phyloP scores from a whole-genome alignment of 164 flowering plant genomes.

The Euptelea pleiosperma region DNA sequence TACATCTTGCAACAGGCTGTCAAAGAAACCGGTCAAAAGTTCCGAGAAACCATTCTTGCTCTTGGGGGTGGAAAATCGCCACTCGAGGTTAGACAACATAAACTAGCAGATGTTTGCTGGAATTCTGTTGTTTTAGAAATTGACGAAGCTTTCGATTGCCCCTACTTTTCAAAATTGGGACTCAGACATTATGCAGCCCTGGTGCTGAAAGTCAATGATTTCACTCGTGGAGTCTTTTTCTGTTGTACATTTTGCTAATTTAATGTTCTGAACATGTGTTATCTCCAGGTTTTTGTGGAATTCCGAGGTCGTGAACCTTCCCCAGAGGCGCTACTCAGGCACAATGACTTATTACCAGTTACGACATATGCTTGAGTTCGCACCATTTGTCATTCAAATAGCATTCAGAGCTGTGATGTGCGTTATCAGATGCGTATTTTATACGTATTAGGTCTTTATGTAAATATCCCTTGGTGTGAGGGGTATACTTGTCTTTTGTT shows the following conservation, averaged over 20 bases:
- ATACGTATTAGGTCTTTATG: no score
- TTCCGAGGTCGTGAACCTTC: conserved; percentile 99
- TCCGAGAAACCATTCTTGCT: conserved; percentile 92
- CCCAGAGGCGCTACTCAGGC: conserved; percentile 87
- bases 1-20: conserved; percentile 57
- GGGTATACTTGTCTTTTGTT: no score
- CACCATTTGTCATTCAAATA: not conserved
- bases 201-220: no score
- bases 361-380: conserved; percentile 33
- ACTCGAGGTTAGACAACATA: conserved; percentile 51
- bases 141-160: not conserved
- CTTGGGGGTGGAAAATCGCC: conserved; percentile 97
- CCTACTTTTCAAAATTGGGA: no score
- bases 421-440: no score
- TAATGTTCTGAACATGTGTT: not conserved
- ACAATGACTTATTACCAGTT: conserved; percentile 67
- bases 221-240: not conserved
- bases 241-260: not conserved
- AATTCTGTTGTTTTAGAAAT: no score
- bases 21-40: conserved; percentile 69
- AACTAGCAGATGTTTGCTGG: no score
- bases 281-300: conserved; percentile 76
- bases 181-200: no score
- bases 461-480: no score
- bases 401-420: no score